Base-by-base conservation (phyloP, 192 early-diverging fungal genomes). In the Anaeromyces robustus region DNA sequence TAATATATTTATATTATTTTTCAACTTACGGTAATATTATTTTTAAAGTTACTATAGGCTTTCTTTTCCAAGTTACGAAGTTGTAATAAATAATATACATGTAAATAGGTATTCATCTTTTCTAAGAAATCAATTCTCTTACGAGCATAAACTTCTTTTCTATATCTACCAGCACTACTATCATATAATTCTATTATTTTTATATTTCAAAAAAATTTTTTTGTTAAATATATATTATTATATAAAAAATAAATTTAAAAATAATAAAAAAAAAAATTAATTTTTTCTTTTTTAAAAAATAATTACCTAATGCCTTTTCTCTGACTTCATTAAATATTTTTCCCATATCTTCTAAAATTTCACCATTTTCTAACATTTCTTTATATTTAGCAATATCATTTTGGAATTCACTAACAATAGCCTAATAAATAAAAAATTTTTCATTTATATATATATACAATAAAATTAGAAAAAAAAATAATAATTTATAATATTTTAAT, bases 81-180 rank as follows among this genome's bases (percentile, higher is more conserved):
- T 84, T 98, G 98, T 77, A 92, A 92, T 52, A 95, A 83, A 82
- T 92, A 97, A 79, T 93, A 89, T 11, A 94, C 88, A 78, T 94
- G 90, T 43, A 97, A 86, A 80, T 92, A 90, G 0, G 90, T 90
- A 77, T 93, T 90, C 81, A 96, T 90, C 81, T 92, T 93, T 77
- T 89, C 88, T 68, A 92, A 82, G 87, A 98, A 92, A 28, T 97
- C 96, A 6, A 77, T 29, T 77, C 95, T 92, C 88, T 97, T 97
- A 80, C 90, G 92, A 82, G 92, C 85, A 84, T 97, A 99, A 29
- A 98, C 96, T 11, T 89, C 92, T 12, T 88, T 82, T 82, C 97
- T 92, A 83, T 99, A 99, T 52, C 98, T 90, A 29, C 92, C 93
- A 0, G 95, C 98, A 79, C 94, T 92, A 82, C 90, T 91, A 83